Evolutionary conservation across 257 asterid genomes (phyloP).

Genomic region (Vinca minor): DNA sequence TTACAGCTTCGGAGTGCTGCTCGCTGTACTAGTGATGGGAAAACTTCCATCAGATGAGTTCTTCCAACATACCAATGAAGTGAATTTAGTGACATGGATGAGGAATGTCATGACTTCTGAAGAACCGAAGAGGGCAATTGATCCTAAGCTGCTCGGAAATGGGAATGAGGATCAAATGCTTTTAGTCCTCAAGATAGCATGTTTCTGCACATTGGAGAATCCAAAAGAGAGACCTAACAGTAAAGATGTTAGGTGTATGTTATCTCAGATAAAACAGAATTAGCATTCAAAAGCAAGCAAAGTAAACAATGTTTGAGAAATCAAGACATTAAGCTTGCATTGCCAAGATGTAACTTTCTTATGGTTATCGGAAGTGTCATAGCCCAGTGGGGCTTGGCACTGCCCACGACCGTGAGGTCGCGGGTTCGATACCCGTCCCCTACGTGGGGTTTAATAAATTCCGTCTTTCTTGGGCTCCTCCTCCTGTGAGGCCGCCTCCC

Average conservation of each 20-base stretch:
- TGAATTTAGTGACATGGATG: slow-evolving; percentile 76
- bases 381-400: too few species aligned
- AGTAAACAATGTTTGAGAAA: not conserved
- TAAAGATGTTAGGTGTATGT: slow-evolving; percentile 65
- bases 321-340: not conserved
- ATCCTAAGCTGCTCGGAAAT: slow-evolving; percentile 42
- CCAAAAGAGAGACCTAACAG: slow-evolving; percentile 85
- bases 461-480: too few species aligned
- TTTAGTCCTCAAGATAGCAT: slow-evolving; percentile 78
- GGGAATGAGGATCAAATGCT: slow-evolving; percentile 84
- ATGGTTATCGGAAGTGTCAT: too few species aligned
- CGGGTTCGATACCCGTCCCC: too few species aligned
- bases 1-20: slow-evolving; percentile 67
- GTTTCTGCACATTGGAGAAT: slow-evolving; percentile 66
- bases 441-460: too few species aligned
- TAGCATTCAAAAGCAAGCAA: not conserved
- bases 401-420: too few species aligned
- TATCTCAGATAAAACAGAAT: slow-evolving; percentile 53
- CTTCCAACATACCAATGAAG: slow-evolving; percentile 61
- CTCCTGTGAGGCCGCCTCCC: too few species aligned
- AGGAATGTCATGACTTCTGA: slow-evolving; percentile 72
- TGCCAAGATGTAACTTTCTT: not conserved
- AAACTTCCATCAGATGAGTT: slow-evolving; percentile 71
- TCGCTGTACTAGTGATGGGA: slow-evolving; percentile 58
- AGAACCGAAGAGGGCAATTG: slow-evolving; percentile 63